A percentile compares a stretch with the other conserved stretches of the same genome.
Conservation (phyloP, 2,329 filamentous ascomycete genomes). For the Penicillium griseofulvum region DNA sequence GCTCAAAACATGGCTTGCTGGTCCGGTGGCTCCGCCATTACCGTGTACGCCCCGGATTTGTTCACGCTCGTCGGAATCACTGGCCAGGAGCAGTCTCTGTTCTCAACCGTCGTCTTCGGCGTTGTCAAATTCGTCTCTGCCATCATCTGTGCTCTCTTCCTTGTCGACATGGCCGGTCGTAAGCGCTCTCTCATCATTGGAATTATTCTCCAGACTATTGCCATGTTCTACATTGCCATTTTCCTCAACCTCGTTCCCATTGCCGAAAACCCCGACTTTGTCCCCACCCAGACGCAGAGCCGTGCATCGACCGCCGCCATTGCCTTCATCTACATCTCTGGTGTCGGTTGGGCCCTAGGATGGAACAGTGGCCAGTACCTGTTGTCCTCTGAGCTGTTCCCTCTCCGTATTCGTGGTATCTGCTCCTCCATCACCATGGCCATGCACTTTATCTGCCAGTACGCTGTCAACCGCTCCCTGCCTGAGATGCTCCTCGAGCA, state of each 20-base stretch:
- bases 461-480: constrained; percentile 68
- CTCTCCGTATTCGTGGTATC: constrained; percentile 65
- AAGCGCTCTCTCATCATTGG: constrained; percentile 61
- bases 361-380: constrained; percentile 75
- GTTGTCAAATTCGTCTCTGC: constrained; percentile 67
- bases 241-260: constrained; percentile 62
- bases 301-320: constrained; percentile 61
- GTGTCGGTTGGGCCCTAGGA: constrained; percentile 63
- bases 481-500: constrained; percentile 64
- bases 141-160: constrained; percentile 67
- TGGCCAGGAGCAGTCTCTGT: constrained; percentile 63
- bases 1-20: constrained; percentile 69
- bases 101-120: constrained; percentile 70
- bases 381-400: constrained; percentile 70
- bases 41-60: constrained; percentile 68
- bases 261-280: constrained; percentile 45
- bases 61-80: constrained; percentile 67
- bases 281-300: constrained; percentile 48
- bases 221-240: constrained; percentile 59
- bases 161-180: constrained; percentile 71
- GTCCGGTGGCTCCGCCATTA: constrained; percentile 68
- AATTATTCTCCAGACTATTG: constrained; percentile 55
- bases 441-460: constrained; percentile 72
- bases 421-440: constrained; percentile 69
- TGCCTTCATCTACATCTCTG: constrained; percentile 66